Percentiles rank a stretch among this genome's conserved stretches.
phyloP scores from a whole-genome alignment of 2,329 filamentous ascomycete species.

The Sarocladium strictum region DNA sequence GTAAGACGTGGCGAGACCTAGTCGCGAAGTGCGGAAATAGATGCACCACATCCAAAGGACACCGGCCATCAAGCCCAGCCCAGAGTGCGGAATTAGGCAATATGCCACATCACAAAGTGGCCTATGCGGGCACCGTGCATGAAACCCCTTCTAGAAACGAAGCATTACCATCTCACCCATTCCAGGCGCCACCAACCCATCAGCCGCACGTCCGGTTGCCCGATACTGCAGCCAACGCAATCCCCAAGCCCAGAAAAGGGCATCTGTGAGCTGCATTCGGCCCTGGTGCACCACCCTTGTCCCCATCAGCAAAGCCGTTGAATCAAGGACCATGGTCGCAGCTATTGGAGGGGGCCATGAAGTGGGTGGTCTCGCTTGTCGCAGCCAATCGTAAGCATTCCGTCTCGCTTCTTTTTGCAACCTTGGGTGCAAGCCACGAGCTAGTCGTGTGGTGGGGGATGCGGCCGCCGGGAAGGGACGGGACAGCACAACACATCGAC shows the following conservation, averaged over 20 bases:
- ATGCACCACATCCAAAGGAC: not conserved
- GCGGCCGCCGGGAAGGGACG: no score
- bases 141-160: not conserved
- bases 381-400: constrained; percentile 11
- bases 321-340: no score
- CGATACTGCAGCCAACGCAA: no score
- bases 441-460: not conserved
- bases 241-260: no score
- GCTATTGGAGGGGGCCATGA: not conserved
- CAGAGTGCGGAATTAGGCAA: not conserved
- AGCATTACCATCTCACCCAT: not conserved
- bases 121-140: not conserved
- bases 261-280: no score
- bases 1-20: not conserved
- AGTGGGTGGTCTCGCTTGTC: constrained; percentile 12
- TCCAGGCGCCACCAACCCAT: not conserved
- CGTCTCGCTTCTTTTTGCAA: constrained; percentile 9
- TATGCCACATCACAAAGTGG: not conserved
- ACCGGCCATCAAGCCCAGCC: not conserved
- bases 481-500: not conserved
- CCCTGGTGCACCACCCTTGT: no score
- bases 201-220: not conserved
- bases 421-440: constrained; percentile 6
- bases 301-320: not conserved
- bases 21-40: not conserved